Base-by-base conservation (phyloP, 2,329 filamentous ascomycete genomes). In the Dactylellina cionopaga region DNA sequence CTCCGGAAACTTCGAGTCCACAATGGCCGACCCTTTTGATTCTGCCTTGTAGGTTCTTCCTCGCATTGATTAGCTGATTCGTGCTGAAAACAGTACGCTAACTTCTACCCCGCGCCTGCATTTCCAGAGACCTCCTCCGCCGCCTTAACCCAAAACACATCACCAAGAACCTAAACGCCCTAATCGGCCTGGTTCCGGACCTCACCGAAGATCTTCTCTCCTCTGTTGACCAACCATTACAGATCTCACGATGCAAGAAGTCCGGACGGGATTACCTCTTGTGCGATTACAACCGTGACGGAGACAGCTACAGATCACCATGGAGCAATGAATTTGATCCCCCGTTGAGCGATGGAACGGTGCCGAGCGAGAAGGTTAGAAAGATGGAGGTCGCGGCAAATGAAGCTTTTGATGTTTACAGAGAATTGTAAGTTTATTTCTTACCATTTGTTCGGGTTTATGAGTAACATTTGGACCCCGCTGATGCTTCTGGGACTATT, bases 241-340 rank as follows among this genome's bases (percentile, higher is more conserved):
- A 90, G 70, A 87, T 96, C 75, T 89, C 90, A 77, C 90, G 91
- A 76, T 98, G 95, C 85, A 88, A 88, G 77, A 91, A 93, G 82
- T 90, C 92, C 29, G 92, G 92, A 77, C 91, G 94, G 77, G 95
- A 98, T 83, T 99, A 96, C 84, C 88, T 99, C 55, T 90, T 97
- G 79, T 99, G 95, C 85, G 95, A 99, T 86, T 99, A 99, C 86
- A 99, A 99, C 86, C 93, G 95, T 75, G 95, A 99, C 82, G 95
- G 95, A 74, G 94, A 97, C 83, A 96, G 91, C 82, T 96, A 96
- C 86, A 90, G 95, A 74, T 96, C 92, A 76, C 95, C 95, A n/a
- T 99, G 95, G 95, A 95, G 90, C 83, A 98, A 98, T 83, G 91
- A 96, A 82, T 99, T 99, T 81, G 92, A 98, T 80, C 95, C 94